Conservation (phyloP, 2,329 filamentous ascomycete genomes). For the Diplodia mutila region DNA sequence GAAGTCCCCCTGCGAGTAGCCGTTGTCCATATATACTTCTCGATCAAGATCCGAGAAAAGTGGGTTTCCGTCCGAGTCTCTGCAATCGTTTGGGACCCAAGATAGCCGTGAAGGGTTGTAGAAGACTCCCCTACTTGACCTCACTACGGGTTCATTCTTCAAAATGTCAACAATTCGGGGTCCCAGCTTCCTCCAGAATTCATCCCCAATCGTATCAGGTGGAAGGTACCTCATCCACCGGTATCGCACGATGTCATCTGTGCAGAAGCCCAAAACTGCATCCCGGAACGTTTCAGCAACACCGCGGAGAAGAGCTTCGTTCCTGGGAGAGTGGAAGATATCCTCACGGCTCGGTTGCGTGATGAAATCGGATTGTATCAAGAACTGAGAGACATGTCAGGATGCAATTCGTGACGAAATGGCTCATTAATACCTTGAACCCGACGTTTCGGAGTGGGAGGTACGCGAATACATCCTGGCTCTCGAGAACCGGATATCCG, state of each 20-base stretch:
- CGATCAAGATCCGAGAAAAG: background rate
- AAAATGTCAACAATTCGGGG: accelerated
- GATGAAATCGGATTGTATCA: too few relatives aligned
- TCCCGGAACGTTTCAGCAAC: conserved; percentile 1
- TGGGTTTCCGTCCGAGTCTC: background rate
- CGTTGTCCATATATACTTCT: background rate
- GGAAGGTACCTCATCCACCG: background rate
- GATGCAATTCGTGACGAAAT: too few relatives aligned
- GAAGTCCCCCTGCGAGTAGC: background rate
- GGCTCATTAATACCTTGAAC: too few relatives aligned
- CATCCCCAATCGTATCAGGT: background rate
- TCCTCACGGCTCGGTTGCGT: too few relatives aligned
- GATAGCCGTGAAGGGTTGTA: background rate
- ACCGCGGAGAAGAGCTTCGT: background rate
- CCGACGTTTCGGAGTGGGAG: too few relatives aligned
- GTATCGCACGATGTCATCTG: background rate
- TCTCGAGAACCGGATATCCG: too few relatives aligned
- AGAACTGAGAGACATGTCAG: too few relatives aligned
- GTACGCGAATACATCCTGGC: too few relatives aligned
- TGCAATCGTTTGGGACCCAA: background rate
- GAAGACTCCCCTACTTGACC: background rate
- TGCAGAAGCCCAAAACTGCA: background rate
- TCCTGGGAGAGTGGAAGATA: too few relatives aligned
- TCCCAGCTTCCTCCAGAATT: background rate
- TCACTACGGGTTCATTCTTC: background rate